These are phyloP conservation scores for Solanum piurae DNA, from an alignment of 257 asterid genomes.

Conservation along the genomic window DNA sequence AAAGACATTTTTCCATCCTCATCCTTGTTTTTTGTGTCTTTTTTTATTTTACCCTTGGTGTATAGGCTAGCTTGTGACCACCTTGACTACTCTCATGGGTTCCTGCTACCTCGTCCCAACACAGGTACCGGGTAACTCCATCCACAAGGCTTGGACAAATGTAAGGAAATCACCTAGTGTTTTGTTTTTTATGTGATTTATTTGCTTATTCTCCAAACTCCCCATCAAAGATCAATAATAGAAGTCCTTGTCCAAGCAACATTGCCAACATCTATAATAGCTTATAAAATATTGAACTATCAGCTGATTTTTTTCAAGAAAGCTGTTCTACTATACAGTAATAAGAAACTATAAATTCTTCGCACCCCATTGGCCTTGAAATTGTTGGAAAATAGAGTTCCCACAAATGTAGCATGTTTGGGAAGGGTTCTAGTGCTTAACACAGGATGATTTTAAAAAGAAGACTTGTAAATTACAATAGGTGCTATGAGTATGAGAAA, in stretches of 20 bases:
- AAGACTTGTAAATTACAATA: neutral
- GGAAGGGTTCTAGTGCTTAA: neutral
- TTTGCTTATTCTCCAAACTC: neutral
- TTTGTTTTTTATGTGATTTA: neutral
- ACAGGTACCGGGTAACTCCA: neutral
- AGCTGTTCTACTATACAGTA: neutral
- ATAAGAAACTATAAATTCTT: neutral
- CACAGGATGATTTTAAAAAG: neutral
- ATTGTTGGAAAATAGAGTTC: neutral
- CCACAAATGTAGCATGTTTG: neutral
- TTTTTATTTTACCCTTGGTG: neutral
- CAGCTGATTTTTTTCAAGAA: neutral
- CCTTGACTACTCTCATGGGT: neutral
- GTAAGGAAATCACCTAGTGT: neutral
- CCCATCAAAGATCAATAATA: neutral
- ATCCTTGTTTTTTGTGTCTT: neutral
- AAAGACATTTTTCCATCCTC: neutral
- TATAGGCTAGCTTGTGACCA: neutral
- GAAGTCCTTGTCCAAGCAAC: neutral
- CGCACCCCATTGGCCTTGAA: neutral
- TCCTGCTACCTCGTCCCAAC: neutral
- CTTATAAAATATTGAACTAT: neutral
- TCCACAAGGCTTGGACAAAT: neutral
- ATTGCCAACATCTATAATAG: neutral
- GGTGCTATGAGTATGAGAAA: neutral